Evolutionary conservation across 352 stramenopile genomes (phyloP), one percentile per base, ranked within the genome.

Genomic region (Phytopythium vexans): DNA sequence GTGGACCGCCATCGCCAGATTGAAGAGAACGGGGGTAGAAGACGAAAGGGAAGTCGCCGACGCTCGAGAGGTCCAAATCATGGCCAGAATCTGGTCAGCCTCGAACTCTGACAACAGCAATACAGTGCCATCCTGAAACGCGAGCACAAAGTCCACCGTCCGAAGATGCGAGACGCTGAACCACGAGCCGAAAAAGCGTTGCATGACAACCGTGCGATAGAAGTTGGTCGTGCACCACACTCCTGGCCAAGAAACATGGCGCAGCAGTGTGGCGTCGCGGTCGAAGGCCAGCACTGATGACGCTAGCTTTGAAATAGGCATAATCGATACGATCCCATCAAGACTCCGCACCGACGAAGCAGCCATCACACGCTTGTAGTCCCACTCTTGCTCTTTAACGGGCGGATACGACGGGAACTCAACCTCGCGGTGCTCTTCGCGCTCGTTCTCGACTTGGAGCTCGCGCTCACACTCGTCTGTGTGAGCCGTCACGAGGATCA

Each of bases 381-480:
- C 48, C 69, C 67, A 81, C 0, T 0, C 6, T 3, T 45, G 27
- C 40, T 85, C 76, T 16, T 32, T 50, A 5, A n/a, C 27, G 2
- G 70, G 62, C 6, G 8, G 8, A 8, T 62, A 54, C 14, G 37
- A n/a, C 2, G 21, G 15, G 4, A 51, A 34, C 46, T 66, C 45
- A 0, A 61, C n/a, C 46, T 81, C 63, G 0, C 43, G 11, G n/a
- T 77, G 49, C 14, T 71, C 49, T 42, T 85, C 54, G 15, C 71
- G 45, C 35, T 83, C 72, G 34, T 84, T 62, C 45, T 87, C 66
- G 10, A 82, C 48, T 15, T 84, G 73, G n/a, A 87, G 36, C 55
- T 88, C 73, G 10, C 70, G 72, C 54, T 87, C 77, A 10, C 71
- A 87, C 43, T 88, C 67, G 39, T 80, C 66, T 12, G 53, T 68